Evolutionary conservation across 768 basidiomycete species (phyloP).

Genomic region (Pisolithus marmoratus): DNA sequence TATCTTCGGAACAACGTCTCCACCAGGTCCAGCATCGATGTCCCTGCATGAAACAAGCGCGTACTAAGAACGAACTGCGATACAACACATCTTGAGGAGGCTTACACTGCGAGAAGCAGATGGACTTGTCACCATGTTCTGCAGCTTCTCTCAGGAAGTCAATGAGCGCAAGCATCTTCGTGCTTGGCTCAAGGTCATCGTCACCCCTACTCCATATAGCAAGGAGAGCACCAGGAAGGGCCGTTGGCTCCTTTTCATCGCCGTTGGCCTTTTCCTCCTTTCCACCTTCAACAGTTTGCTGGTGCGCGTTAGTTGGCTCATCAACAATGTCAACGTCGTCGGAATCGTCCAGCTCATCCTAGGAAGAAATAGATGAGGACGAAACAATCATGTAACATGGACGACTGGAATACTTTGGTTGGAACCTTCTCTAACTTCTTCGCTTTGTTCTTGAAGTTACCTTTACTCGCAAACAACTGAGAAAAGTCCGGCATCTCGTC

Average conservation of each 20-base stretch:
- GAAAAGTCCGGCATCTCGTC: conserved; percentile 50
- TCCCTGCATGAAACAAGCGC: conserved; percentile 41
- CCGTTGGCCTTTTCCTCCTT: conserved; percentile 25
- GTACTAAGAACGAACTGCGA: neutral
- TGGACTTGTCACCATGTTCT: conserved; percentile 58
- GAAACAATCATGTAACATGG: neutral
- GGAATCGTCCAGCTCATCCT: conserved; percentile 20
- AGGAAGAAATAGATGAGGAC: conserved; percentile 10
- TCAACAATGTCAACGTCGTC: conserved; percentile 16
- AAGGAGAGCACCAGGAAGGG: conserved; percentile 39
- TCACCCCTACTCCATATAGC: conserved; percentile 56
- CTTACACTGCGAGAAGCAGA: conserved; percentile 65
- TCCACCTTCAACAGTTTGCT: neutral
- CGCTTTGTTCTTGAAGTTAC: conserved; percentile 25
- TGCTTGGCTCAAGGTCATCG: conserved; percentile 57
- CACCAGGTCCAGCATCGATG: conserved; percentile 63
- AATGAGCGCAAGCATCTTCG: conserved; percentile 61
- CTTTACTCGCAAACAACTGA: conserved; percentile 30
- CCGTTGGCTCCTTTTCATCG: conserved; percentile 20
- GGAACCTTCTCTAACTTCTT: neutral
- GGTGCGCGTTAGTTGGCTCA: too few species aligned
- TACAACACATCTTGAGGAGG: neutral
- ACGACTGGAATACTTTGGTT: neutral
- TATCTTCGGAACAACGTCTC: conserved; percentile 55
- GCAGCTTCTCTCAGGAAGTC: conserved; percentile 56